Evolutionary conservation across 495 filamentous ascomycete species (phyloP).

Genomic region (Neurospora sp.): DNA sequence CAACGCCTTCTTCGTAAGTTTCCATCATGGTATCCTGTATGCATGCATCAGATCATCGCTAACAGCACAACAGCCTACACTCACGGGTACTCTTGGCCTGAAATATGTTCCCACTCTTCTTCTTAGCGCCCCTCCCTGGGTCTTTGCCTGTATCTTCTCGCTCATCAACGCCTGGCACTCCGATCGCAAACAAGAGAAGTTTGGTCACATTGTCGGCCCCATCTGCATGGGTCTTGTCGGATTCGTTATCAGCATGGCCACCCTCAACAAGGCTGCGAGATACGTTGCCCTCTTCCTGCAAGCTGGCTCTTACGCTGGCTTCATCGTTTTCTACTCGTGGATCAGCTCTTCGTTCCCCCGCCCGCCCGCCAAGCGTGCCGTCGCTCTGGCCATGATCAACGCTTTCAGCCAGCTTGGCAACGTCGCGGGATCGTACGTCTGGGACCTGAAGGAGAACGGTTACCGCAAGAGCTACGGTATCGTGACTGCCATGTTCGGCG

Average conservation of each 20-base stretch:
- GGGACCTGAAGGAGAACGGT: slow-evolving; percentile 38
- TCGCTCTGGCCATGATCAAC: slow-evolving; percentile 68
- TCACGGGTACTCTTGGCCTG: slow-evolving; percentile 65
- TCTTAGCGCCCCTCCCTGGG: slow-evolving; percentile 65
- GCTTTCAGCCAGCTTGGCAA: slow-evolving; percentile 60
- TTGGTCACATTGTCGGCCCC: slow-evolving; percentile 61
- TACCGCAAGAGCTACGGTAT: slow-evolving; percentile 35
- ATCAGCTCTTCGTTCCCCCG: slow-evolving; percentile 65
- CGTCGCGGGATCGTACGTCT: slow-evolving; percentile 72
- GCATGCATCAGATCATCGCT: slow-evolving; percentile 32
- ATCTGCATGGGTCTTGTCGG: slow-evolving; percentile 57
- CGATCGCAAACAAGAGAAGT: slow-evolving; percentile 61
- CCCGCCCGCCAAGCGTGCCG: slow-evolving; percentile 70
- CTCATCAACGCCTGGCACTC: slow-evolving; percentile 67
- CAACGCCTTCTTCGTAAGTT: slow-evolving; percentile 44
- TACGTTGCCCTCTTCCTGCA: slow-evolving; percentile 73
- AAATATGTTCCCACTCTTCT: slow-evolving; percentile 58
- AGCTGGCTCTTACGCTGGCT: slow-evolving; percentile 49
- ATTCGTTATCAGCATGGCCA: slow-evolving; percentile 64
- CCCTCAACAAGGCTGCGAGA: slow-evolving; percentile 51
- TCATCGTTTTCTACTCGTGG: slow-evolving; percentile 68
- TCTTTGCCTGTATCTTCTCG: slow-evolving; percentile 56
- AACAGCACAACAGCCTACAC: slow-evolving; percentile 62
- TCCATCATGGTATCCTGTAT: slow-evolving; percentile 40
- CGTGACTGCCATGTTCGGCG: slow-evolving; percentile 55